A percentile compares a stretch with the other conserved stretches of the same genome.
phyloP scores from a whole-genome alignment of 495 filamentous ascomycete species.

The Xylaria venustula region DNA sequence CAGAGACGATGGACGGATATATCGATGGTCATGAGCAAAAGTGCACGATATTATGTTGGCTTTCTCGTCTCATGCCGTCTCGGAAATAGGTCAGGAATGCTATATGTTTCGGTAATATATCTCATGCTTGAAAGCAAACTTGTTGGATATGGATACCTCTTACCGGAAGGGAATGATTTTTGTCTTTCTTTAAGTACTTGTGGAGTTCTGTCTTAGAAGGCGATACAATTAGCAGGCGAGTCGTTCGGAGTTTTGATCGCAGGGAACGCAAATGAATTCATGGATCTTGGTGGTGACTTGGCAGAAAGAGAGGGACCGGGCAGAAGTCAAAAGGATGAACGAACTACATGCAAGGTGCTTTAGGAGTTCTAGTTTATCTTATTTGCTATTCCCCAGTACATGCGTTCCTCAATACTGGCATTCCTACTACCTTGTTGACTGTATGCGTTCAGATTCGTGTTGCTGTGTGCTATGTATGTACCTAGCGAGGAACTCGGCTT shows the following conservation, averaged over 20 bases:
- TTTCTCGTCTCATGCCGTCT: not conserved
- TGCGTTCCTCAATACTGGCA: not conserved
- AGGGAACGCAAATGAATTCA: not conserved
- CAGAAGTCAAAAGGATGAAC: not conserved
- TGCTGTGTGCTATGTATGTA: not conserved
- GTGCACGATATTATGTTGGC: not conserved
- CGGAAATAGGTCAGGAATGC: not conserved
- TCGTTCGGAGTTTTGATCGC: not conserved
- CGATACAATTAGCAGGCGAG: not conserved
- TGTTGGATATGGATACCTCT: conserved; percentile 14
- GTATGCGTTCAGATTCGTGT: not conserved
- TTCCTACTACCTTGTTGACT: not conserved
- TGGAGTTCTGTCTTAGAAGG: not conserved
- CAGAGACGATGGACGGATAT: not conserved
- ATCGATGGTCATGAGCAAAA: not conserved
- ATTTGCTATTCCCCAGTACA: not conserved
- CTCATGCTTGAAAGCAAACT: not conserved
- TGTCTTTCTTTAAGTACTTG: not conserved
- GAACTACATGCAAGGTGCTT: not conserved
- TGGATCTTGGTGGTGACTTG: not conserved
- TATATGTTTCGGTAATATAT: not conserved
- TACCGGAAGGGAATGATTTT: not conserved
- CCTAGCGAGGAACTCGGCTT: not conserved
- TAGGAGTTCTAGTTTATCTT: not conserved
- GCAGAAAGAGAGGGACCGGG: not conserved